A percentile compares a stretch with the other conserved stretches of the same genome.
phyloP scores from a whole-genome alignment of 352 stramenopile genomes.

The Elongisporangium undulatum region DNA sequence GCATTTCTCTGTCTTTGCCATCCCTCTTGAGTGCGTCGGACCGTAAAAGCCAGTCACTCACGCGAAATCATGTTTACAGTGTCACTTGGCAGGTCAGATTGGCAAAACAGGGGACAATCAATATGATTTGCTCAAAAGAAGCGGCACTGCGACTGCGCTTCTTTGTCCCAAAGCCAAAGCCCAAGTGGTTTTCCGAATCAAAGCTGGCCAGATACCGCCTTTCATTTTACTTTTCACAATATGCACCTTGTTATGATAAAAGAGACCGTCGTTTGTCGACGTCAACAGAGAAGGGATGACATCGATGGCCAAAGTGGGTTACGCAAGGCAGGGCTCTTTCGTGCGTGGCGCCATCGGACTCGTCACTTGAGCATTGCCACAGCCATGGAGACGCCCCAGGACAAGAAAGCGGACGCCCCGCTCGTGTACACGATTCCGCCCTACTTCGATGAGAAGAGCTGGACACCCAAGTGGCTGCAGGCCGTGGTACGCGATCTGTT shows the following conservation, averaged over 20 bases:
- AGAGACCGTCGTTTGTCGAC: background rate
- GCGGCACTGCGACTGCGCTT: background rate
- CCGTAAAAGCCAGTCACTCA: background rate
- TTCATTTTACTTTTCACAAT: background rate
- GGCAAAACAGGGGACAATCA: background rate
- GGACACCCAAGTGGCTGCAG: slow-evolving; percentile 42
- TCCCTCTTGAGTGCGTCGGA: too few relatives aligned
- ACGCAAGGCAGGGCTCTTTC: background rate
- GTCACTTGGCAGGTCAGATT: background rate
- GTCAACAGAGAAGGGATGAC: background rate
- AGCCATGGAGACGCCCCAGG: background rate
- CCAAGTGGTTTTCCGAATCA: too few relatives aligned
- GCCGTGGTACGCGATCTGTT: slow-evolving; percentile 33
- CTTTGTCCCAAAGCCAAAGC: background rate
- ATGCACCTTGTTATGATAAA: background rate
- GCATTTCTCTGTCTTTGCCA: background rate
- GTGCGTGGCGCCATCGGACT: background rate
- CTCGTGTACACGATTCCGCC: slow-evolving; percentile 42
- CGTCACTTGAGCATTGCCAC: background rate
- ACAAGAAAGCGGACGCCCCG: slow-evolving; percentile 7
- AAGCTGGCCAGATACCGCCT: background rate
- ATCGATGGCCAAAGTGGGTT: background rate
- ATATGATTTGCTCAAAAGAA: background rate
- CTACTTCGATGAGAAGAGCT: slow-evolving; percentile 37
- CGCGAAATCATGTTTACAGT: background rate